A percentile compares a stretch with the other conserved stretches of the same genome.
Evolutionary conservation across 1,284 basidiomycete species (phyloP).

Genomic region (Rhizoctonia solani): DNA sequence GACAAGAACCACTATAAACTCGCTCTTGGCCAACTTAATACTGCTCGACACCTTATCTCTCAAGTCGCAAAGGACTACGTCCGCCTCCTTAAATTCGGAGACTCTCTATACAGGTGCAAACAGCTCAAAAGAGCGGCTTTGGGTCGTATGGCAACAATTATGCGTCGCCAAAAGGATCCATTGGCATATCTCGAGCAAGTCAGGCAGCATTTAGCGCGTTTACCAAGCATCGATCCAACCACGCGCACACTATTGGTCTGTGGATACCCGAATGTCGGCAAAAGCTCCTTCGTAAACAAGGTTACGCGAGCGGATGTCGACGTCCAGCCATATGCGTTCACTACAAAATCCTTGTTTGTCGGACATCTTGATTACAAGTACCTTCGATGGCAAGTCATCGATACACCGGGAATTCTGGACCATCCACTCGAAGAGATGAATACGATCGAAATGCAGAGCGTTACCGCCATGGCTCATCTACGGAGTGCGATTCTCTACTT

Average conservation of each 20-base stretch:
- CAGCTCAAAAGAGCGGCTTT: constrained; percentile 94
- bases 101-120: constrained; percentile 94
- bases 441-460: constrained; percentile 99
- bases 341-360: constrained; percentile 94
- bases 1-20: constrained; percentile 99
- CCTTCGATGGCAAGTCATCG: constrained; percentile 96
- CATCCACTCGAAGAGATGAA: constrained; percentile 98
- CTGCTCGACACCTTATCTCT: constrained; percentile 90
- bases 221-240: constrained; percentile 93
- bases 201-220: constrained; percentile 94
- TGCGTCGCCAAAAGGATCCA: constrained; percentile 95
- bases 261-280: constrained; percentile 97
- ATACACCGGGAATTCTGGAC: constrained; percentile 90
- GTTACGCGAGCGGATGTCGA: constrained; percentile 96
- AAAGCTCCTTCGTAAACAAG: constrained; percentile 98
- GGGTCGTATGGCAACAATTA: constrained; percentile 96
- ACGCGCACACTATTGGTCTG: constrained; percentile 96
- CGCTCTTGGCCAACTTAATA: constrained; percentile 91
- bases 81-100: constrained; percentile 92
- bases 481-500: constrained; percentile 93
- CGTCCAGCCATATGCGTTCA: constrained; percentile 97
- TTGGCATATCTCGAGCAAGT: constrained; percentile 97
- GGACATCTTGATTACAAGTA: constrained; percentile 98
- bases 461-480: constrained; percentile 92
- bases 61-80: constrained; percentile 96